Base-by-base conservation (phyloP, 352 stramenopile genomes). In the Phytopythium mirpurense region DNA sequence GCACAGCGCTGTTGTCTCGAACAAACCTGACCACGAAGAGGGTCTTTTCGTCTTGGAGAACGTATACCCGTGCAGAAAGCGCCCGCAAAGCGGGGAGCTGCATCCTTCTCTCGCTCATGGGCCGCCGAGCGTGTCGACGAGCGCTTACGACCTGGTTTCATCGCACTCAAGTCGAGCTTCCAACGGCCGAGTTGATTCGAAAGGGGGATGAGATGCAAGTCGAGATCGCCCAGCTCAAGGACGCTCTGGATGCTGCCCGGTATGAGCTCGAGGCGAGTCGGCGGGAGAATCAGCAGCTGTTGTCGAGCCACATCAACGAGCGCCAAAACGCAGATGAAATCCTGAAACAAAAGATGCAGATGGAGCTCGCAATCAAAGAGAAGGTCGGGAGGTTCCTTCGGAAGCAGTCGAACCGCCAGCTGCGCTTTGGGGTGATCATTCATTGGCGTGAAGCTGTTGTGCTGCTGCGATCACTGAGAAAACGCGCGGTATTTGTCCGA, bases 401-500 rank as follows among this genome's bases (percentile, higher is more conserved):
- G 1, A 78, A 58, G n/a, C 67, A 67, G 29, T 75, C 58, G 4
- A 49, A 64, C 15, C 69, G 68, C 1, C 66, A 78, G 21, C 26
- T 72, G 12, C 15, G 71, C 14, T 57, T 59, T 10, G 36, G 49
- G 0, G 16, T 60, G 32, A 4, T 69, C 16, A 35, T 11, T 1
- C 45, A 56, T 16, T 74, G 64, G 61, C 65, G 47, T 19, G 32
- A 45, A 8, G 32, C 52, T 0, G 31, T 54, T 0, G 38, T 29
- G 5, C 34, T 42, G 27, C 24, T 57, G 5, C 51, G 51, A 18
- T 52, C 31, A 32, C 8, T 60, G 24, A 60, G 50, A 1, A 45
- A 62, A 18, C 63, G 55, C 5, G 46, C 14, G 14, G 31, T 50
- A 6, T 36, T 59, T 14, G 37, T 38, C 7, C 46, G 27, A 24